Evolutionary conservation across 352 stramenopile species (phyloP).

Genomic region (Blastocystis sp.): DNA sequence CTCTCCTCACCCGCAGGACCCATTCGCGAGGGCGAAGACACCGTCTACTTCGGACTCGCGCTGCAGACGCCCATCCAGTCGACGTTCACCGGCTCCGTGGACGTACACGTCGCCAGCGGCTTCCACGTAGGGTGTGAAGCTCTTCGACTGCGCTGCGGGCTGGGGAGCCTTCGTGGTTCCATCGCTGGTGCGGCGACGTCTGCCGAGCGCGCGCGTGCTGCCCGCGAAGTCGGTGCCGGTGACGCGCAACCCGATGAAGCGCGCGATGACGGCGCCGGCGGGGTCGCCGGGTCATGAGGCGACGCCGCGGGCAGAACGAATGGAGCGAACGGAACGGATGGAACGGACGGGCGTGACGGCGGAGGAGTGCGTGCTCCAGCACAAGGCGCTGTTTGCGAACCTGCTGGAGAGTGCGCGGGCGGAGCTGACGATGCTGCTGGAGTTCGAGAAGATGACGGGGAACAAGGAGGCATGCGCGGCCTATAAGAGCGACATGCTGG

Average conservation of each 20-base stretch:
- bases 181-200: neutral
- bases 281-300: neutral
- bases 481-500: neutral
- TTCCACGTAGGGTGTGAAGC: neutral
- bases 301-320: neutral
- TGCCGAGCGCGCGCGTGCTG: neutral
- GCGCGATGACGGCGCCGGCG: neutral
- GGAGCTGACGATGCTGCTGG: neutral
- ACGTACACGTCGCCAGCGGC: neutral
- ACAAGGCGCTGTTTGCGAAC: conserved; percentile 7
- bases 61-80: neutral
- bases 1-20: neutral
- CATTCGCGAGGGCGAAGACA: neutral
- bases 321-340: neutral
- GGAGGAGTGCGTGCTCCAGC: conserved; percentile 9
- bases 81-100: neutral
- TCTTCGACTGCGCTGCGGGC: conserved; percentile 6
- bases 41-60: neutral
- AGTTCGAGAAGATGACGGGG: neutral
- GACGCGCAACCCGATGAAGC: neutral
- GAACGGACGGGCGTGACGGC: neutral
- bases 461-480: neutral
- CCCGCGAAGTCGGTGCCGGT: neutral
- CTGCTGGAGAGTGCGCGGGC: neutral
- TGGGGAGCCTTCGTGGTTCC: neutral